Conservation (phyloP, 2,329 filamentous ascomycete species). For the Diaporthe sp. region DNA sequence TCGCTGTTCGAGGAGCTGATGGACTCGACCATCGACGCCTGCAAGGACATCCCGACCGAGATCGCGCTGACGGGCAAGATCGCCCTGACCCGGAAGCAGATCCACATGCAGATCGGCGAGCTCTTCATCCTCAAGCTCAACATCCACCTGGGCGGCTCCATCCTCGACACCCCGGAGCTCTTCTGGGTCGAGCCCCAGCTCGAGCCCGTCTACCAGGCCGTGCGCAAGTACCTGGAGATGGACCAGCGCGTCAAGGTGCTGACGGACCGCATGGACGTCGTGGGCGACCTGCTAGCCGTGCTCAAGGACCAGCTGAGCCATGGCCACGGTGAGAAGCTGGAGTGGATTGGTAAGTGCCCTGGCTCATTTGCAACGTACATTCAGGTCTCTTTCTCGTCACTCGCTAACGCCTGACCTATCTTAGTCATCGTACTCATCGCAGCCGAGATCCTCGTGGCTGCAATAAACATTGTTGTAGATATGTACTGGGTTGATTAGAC, state of each 20-base stretch:
- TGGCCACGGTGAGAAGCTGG: constrained; percentile 89
- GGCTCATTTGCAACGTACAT: not conserved
- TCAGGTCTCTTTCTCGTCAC: not conserved
- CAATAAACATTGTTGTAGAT: constrained; percentile 95
- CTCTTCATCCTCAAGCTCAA: constrained; percentile 98
- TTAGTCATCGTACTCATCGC: constrained; percentile 94
- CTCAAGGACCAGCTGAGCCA: constrained; percentile 96
- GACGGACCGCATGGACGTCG: constrained; percentile 92
- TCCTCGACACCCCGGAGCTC: constrained; percentile 95
- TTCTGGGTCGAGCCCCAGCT: constrained; percentile 99
- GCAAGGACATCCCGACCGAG: constrained; percentile 92
- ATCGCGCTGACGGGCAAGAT: constrained; percentile 95
- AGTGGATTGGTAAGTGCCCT: constrained; percentile 83
- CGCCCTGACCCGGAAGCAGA: constrained; percentile 86
- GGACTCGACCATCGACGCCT: constrained; percentile 91
- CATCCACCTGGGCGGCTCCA: constrained; percentile 96
- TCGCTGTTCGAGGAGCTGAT: constrained; percentile 97
- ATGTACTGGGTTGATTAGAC: constrained; percentile 71
- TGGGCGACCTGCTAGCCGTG: constrained; percentile 92
- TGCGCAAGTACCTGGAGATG: constrained; percentile 97
- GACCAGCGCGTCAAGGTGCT: constrained; percentile 92
- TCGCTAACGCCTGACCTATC: not conserved
- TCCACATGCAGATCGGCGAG: constrained; percentile 99
- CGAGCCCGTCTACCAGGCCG: constrained; percentile 95
- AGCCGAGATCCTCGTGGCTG: constrained; percentile 92